phyloP scores from a whole-genome alignment of 2,329 filamentous ascomycete species.

The Apiospora kogelbergensis region DNA sequence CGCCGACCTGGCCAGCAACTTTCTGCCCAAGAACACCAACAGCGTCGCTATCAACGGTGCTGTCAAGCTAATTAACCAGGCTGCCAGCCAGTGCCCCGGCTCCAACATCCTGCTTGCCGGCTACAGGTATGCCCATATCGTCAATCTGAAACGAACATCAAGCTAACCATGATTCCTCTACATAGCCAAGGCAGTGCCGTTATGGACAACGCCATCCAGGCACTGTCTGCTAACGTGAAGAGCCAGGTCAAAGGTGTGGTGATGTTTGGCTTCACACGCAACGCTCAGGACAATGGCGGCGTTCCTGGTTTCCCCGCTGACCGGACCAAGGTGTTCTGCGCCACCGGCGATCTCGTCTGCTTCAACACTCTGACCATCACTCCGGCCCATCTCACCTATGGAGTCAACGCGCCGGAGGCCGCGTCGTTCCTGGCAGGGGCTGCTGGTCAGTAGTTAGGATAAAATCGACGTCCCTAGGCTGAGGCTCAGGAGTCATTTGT shows the following conservation, averaged over 20 bases:
- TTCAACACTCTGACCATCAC: slow-evolving; percentile 23
- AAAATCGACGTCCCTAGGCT: too few relatives aligned
- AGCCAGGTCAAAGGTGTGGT: slow-evolving; percentile 28
- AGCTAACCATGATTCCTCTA: neutral
- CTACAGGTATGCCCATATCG: slow-evolving; percentile 29
- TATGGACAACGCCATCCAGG: slow-evolving; percentile 30
- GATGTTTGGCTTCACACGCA: slow-evolving; percentile 30
- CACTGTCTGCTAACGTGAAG: slow-evolving; percentile 18
- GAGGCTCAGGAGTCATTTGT: neutral
- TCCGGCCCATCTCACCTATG: slow-evolving; percentile 25
- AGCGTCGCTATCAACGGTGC: slow-evolving; percentile 28
- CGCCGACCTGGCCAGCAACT: slow-evolving; percentile 29
- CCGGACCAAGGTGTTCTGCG: slow-evolving; percentile 26
- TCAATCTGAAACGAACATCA: too few relatives aligned
- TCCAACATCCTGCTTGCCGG: slow-evolving; percentile 34
- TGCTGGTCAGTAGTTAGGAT: neutral
- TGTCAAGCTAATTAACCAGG: slow-evolving; percentile 27
- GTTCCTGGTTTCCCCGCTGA: slow-evolving; percentile 23
- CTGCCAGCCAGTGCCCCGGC: slow-evolving; percentile 31
- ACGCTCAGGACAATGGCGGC: slow-evolving; percentile 23
- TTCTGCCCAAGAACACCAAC: slow-evolving; percentile 27
- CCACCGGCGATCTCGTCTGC: slow-evolving; percentile 27
- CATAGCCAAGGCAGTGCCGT: slow-evolving; percentile 31
- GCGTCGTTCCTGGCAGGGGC: slow-evolving; percentile 21
- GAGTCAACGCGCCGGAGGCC: slow-evolving; percentile 18